Base-by-base conservation (phyloP, 73 alveolate species). In the Blepharisma japonicum region DNA sequence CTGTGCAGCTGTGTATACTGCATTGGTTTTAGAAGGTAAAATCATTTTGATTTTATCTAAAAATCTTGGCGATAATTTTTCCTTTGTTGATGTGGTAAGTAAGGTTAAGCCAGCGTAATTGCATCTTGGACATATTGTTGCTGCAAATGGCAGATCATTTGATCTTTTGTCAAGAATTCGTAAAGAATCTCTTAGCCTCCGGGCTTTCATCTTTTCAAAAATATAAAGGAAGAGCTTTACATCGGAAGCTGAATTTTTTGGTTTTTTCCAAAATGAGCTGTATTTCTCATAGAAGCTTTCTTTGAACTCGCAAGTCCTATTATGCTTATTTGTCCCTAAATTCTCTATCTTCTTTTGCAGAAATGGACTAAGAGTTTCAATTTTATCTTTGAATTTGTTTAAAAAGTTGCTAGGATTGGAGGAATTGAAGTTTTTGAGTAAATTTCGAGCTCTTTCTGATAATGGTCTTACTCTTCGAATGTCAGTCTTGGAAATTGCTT, bases 41-140 rank as follows among this genome's bases (percentile, higher is more conserved):
- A 61, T 61, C 18, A 14, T 18, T 25, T 61, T 61, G 74, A 61
- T 61, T 61, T 61, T 61, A 8, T 11, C 38, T 39, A 61, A 14
- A 25, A 61, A 61, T 39, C 74, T 61, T 25, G 74, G 74, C 2
- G 74, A 61, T 18, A 61, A 25, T 20, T 14, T 20, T n/a, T 61
- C 74, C 23, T 61, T n/a, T 2, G 74, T 61, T 25, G 74, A 61
- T 18, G 49, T 61, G 14, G 74, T 61, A 9, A 61, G 47, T 18
- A 61, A 39, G 18, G 50, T 61, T 25, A 61, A 25, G 23, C 49
- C 74, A 14, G 5, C 47, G 5, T 61, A 9, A 9, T 39, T 39
- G 46, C 74, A 61, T 14, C 23, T 61, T 1, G 23, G 14, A 25
- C 74, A 61, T 0, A 8, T 8, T 9, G 74, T 61, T 8, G 23